Evolutionary conservation across 2,329 filamentous ascomycete species (phyloP).

Genomic region (Colletotrichum coccodes): DNA sequence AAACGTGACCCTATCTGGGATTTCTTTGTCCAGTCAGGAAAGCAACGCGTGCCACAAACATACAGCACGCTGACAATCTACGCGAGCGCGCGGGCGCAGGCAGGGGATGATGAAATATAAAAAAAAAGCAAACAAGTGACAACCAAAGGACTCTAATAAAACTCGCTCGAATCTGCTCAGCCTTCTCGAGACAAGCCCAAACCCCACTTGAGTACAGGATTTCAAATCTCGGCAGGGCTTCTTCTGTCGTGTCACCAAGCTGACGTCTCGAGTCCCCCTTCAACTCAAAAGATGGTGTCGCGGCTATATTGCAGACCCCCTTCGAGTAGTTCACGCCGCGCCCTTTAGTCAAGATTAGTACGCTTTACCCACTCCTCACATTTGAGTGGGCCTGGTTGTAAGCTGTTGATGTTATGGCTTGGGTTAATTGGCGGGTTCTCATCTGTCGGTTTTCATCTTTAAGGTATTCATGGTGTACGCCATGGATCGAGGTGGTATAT

Average conservation of each 20-base stretch:
- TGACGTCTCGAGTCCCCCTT: not conserved
- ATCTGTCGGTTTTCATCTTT: not conserved
- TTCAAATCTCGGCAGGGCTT: not conserved
- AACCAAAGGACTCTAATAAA: not conserved
- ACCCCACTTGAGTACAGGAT: too few relatives aligned
- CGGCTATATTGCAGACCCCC: constrained; percentile 11
- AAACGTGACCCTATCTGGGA: not conserved
- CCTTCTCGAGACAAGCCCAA: not conserved
- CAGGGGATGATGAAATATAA: not conserved
- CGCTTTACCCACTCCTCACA: not conserved
- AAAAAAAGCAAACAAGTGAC: constrained; percentile 1
- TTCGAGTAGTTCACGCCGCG: not conserved
- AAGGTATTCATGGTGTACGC: not conserved
- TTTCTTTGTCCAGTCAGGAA: not conserved
- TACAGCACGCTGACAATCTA: too few relatives aligned
- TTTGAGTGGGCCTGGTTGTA: not conserved
- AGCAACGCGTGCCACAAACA: not conserved
- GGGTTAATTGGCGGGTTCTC: not conserved
- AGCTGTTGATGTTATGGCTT: not conserved
- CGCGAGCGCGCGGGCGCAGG: not conserved
- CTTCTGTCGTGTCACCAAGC: not conserved
- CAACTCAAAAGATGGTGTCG: not conserved
- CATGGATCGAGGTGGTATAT: not conserved
- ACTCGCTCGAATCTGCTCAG: constrained; percentile 7
- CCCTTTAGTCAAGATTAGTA: not conserved